Evolutionary conservation across 192 early-diverging fungal species (phyloP).

Genomic region (Backusella circina): DNA sequence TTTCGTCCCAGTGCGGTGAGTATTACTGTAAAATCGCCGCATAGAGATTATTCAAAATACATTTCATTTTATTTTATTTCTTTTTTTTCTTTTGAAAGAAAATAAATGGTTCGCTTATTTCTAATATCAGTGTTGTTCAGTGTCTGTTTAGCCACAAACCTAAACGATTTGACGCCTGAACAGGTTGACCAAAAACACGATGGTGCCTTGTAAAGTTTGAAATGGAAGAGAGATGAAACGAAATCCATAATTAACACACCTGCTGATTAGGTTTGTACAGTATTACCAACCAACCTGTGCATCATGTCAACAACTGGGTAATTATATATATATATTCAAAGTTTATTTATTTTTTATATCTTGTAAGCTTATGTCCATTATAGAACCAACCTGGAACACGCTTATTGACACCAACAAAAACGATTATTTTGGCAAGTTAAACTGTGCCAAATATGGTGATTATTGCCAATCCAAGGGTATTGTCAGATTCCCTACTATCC

Average conservation of each 20-base stretch:
- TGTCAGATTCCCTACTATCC: neutral
- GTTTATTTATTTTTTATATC: neutral
- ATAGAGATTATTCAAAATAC: no score
- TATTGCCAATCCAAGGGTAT: neutral
- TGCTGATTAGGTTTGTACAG: neutral
- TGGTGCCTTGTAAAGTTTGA: conserved; percentile 7
- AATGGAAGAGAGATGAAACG: neutral
- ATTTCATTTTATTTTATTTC: neutral
- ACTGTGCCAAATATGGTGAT: neutral
- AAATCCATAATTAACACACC: neutral
- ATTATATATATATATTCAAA: neutral
- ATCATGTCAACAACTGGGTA: neutral
- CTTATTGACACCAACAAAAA: neutral
- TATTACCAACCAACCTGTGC: neutral
- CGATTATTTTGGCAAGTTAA: neutral
- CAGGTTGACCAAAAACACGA: neutral
- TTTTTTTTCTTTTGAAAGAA: neutral
- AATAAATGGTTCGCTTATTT: conserved; percentile 9
- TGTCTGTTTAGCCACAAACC: neutral
- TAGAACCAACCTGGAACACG: conserved; percentile 5
- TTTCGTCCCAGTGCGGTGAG: no score
- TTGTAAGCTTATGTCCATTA: neutral
- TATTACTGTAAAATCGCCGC: no score
- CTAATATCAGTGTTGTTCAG: neutral
- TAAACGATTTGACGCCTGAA: neutral